Conservation (phyloP, 495 filamentous ascomycete species). For the Pyronema domesticum region DNA sequence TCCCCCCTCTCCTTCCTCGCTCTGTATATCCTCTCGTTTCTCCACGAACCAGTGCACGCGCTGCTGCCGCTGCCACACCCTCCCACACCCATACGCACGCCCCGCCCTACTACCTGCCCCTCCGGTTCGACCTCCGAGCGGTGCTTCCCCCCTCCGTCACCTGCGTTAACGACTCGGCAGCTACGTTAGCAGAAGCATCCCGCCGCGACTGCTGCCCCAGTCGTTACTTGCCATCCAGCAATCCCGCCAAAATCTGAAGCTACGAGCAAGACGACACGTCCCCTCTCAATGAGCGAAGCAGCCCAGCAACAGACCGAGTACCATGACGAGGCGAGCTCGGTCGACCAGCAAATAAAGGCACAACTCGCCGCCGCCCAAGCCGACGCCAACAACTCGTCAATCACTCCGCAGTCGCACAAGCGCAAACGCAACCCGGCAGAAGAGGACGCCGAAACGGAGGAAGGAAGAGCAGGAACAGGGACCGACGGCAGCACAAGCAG, state of each 20-base stretch:
- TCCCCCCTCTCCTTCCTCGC: constrained; percentile 8
- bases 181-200: constrained; percentile 13
- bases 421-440: constrained; percentile 24
- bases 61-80: constrained; percentile 17
- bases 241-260: constrained; percentile 9
- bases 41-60: constrained; percentile 22
- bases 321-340: constrained; percentile 22
- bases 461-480: constrained; percentile 16
- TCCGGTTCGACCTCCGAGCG: constrained; percentile 17
- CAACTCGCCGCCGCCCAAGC: too few relatives aligned
- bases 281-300: constrained; percentile 24
- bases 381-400: constrained; percentile 19
- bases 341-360: constrained; percentile 17
- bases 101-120: constrained; percentile 18
- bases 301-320: constrained; percentile 19
- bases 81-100: constrained; percentile 15
- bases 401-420: constrained; percentile 21
- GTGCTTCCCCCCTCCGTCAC: constrained; percentile 20
- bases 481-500: constrained; percentile 18
- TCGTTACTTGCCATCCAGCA: constrained; percentile 8
- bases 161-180: constrained; percentile 12
- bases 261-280: neutral
- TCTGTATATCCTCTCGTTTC: constrained; percentile 14
- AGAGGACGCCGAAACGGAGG: constrained; percentile 19
- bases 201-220: constrained; percentile 13